These are phyloP conservation scores for Colletotrichum gigasporum DNA, from an alignment of 2,329 filamentous ascomycete genomes.

Conservation along the genomic window DNA sequence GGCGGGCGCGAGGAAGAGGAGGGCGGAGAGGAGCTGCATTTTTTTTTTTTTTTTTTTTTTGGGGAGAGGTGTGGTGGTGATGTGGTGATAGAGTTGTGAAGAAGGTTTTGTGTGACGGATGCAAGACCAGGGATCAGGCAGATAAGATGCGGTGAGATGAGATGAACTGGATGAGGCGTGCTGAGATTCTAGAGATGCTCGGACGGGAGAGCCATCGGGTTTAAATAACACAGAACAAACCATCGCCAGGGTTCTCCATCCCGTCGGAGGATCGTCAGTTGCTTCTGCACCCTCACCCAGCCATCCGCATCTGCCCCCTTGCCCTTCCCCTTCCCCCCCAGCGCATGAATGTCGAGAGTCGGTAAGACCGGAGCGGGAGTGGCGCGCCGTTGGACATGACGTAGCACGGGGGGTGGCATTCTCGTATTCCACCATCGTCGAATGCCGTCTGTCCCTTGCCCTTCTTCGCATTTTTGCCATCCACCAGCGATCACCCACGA, in stretches of 20 bases:
- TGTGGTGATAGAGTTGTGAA: not conserved
- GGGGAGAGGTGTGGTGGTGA: not conserved
- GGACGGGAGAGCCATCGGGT: not conserved
- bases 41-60: too few relatives aligned
- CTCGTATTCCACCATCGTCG: conserved; percentile 24
- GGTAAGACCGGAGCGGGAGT: conserved; percentile 17
- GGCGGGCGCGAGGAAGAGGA: conserved; percentile 20
- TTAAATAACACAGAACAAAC: not conserved
- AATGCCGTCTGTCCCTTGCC: too few relatives aligned
- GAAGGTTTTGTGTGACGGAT: too few relatives aligned
- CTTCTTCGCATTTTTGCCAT: not conserved
- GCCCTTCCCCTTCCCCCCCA: not conserved
- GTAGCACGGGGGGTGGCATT: conserved; percentile 22
- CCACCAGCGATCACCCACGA: not conserved
- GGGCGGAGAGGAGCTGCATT: conserved; percentile 11
- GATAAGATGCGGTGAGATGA: not conserved
- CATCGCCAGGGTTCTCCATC: not conserved
- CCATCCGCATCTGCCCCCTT: not conserved
- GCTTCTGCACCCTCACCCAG: not conserved
- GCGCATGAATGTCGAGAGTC: conserved; percentile 25
- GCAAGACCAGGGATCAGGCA: not conserved
- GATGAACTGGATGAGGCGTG: not conserved
- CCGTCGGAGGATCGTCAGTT: not conserved
- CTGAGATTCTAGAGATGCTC: too few relatives aligned
- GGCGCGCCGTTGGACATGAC: conserved; percentile 10